Percentiles rank a stretch among this genome's conserved stretches.
Conservation (phyloP, 192 early-diverging fungal genomes). For the Haplosporangium gracile region DNA sequence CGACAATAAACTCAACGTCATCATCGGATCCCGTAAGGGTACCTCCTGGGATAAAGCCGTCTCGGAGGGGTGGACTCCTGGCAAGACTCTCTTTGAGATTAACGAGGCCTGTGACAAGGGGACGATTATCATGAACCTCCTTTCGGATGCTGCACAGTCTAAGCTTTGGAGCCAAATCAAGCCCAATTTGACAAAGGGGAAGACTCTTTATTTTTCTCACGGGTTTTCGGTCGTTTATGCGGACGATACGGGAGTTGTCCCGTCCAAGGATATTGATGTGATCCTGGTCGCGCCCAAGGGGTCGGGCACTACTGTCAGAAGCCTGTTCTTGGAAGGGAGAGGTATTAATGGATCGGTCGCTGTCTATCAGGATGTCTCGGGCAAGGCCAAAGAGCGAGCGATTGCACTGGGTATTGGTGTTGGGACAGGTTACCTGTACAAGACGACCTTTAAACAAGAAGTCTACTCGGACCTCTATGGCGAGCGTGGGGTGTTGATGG, state of each 20-base stretch:
- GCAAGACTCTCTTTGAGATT: conserved; percentile 95
- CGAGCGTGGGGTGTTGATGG: conserved; percentile 98
- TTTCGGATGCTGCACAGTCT: conserved; percentile 97
- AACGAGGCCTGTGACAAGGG: conserved; percentile 92
- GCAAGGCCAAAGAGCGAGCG: conserved; percentile 94
- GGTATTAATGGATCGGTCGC: conserved; percentile 98
- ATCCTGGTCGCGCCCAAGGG: conserved; percentile 97
- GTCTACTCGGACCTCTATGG: conserved; percentile 96
- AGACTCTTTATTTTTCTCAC: conserved; percentile 99
- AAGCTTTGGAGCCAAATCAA: conserved; percentile 89
- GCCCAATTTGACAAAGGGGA: conserved; percentile 93
- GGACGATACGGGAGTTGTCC: conserved; percentile 90
- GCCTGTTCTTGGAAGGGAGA: conserved; percentile 95
- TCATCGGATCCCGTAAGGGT: conserved; percentile 92
- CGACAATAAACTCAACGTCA: conserved; percentile 97
- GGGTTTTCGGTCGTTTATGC: conserved; percentile 96
- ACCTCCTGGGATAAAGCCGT: conserved; percentile 93
- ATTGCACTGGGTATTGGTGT: conserved; percentile 93
- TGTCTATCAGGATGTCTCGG: conserved; percentile 93
- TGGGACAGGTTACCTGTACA: conserved; percentile 97
- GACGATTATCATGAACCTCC: conserved; percentile 92
- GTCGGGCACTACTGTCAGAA: conserved; percentile 95
- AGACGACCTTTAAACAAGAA: conserved; percentile 97
- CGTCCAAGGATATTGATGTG: conserved; percentile 95
- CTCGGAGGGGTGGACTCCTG: conserved; percentile 95